A percentile compares a stretch with the other conserved stretches of the same genome.
These are phyloP conservation scores for Pelargonium fulgidum DNA, from an alignment of 441 rosid genomes.

Conservation along the genomic window DNA sequence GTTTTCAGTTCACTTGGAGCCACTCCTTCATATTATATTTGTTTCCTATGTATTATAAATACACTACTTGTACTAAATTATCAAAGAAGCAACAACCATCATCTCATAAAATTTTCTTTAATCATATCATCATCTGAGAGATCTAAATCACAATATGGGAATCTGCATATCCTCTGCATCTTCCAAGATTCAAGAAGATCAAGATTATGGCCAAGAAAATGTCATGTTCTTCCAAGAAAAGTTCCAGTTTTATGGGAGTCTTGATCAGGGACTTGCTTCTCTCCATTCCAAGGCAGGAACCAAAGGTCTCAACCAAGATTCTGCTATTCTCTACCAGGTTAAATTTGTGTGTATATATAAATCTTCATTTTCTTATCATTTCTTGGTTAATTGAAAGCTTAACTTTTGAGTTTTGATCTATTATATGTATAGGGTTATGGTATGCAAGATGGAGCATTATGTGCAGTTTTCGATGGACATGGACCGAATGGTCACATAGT, in stretches of 20 bases:
- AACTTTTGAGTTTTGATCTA: neutral
- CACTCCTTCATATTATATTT: slow-evolving; percentile 21
- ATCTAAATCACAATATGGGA: slow-evolving; percentile 36
- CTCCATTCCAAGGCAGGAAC: slow-evolving; percentile 56
- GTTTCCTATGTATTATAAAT: neutral
- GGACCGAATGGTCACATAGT: slow-evolving; percentile 67
- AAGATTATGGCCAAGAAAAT: slow-evolving; percentile 39
- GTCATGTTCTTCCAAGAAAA: slow-evolving; percentile 27
- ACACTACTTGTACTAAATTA: neutral
- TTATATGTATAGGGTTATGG: slow-evolving; percentile 37
- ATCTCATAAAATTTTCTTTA: neutral
- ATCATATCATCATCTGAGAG: neutral
- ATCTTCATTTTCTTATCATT: neutral
- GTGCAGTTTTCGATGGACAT: slow-evolving; percentile 87
- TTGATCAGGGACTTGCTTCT: slow-evolving; percentile 29
- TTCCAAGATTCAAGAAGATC: slow-evolving; percentile 51
- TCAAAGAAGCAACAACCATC: neutral
- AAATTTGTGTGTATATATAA: neutral
- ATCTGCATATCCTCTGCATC: slow-evolving; percentile 63
- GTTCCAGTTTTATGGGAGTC: neutral
- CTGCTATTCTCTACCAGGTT: slow-evolving; percentile 64
- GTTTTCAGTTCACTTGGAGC: slow-evolving; percentile 30
- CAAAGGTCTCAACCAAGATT: slow-evolving; percentile 76
- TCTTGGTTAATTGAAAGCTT: neutral
- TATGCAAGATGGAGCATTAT: slow-evolving; percentile 43